Base-by-base conservation (phyloP, 441 rosid species). In the Manihot esculenta region DNA sequence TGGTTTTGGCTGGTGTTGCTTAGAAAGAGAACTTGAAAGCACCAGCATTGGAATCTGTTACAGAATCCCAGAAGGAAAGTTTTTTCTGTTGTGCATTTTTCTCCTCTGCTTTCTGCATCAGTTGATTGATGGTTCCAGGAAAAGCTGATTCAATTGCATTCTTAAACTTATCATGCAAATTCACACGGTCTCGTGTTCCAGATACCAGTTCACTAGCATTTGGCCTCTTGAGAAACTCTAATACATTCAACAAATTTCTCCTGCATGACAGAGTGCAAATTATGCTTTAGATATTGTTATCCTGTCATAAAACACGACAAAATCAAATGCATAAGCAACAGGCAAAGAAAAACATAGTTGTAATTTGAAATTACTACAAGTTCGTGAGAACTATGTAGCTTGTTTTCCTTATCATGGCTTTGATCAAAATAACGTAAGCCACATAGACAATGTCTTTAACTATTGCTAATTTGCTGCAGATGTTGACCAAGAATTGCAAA, bases 61-160 rank as follows among this genome's bases (percentile, higher is more conserved):
- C 93, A 2, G 94, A 84, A 76, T 95, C 98, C 99, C 98, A 93
- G 88, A 89, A 95, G 13, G 94, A 81, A 71, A 76, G 71, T 69
- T 89, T 91, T 69, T 83, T 83, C 81, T 82, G 82, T 67, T 78
- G 69, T 0, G 82, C 89, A 48, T 65, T 80, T 60, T 85, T 79
- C 76, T 78, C 87, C 77, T 87, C 88, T 30, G 91, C 90, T 80
- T 81, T 78, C 83, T 70, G 80, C 67, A 63, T 77, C 76, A 93
- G 76, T 47, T 80, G 79, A 27, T 86, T 73, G 15, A 91, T 85
- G 5, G 87, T 84, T 73, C 93, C 90, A 0, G 96, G 98, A 79
- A 80, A 81, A 24, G 70, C 72, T 58, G 79, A 78, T 77, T 95
- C 93, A 3, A 84, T 79, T 54, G 94, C 92, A 47, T 78, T 86